A percentile compares a stretch with the other conserved stretches of the same genome.
Conservation (phyloP, 202 grass and related monocot genomes). For the Tripidium arundinaceum region DNA sequence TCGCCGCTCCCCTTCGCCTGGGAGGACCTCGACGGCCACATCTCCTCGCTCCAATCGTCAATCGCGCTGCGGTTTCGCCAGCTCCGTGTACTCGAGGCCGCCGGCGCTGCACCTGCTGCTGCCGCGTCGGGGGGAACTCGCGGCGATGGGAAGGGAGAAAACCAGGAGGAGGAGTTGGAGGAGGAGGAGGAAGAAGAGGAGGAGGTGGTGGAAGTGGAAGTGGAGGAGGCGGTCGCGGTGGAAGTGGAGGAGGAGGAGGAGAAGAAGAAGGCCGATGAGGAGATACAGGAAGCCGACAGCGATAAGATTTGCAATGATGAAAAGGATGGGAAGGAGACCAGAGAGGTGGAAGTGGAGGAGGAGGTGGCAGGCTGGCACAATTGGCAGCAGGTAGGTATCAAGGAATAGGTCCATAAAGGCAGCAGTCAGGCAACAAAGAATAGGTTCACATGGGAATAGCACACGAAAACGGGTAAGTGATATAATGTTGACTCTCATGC, state of each 20-base stretch:
- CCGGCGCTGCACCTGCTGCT: neutral
- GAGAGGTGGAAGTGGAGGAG: neutral
- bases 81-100: slow-evolving; percentile 25
- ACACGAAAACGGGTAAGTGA: neutral
- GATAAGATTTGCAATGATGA: neutral
- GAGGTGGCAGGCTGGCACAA: neutral
- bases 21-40: slow-evolving; percentile 39
- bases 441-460: neutral
- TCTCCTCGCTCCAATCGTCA: slow-evolving; percentile 33
- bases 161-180: neutral
- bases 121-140: neutral
- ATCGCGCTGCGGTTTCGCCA: slow-evolving; percentile 26
- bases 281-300: neutral
- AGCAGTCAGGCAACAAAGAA: neutral
- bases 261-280: neutral
- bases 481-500: neutral
- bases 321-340: neutral
- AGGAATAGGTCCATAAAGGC: neutral
- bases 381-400: neutral
- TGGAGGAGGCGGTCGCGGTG: too few species aligned
- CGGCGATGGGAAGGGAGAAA: neutral
- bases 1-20: slow-evolving; percentile 35
- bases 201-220: too few species aligned
- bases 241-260: neutral
- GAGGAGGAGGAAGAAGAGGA: neutral